phyloP scores from a whole-genome alignment of 805 yeast species.

The Schwanniomyces vanrijiae region DNA sequence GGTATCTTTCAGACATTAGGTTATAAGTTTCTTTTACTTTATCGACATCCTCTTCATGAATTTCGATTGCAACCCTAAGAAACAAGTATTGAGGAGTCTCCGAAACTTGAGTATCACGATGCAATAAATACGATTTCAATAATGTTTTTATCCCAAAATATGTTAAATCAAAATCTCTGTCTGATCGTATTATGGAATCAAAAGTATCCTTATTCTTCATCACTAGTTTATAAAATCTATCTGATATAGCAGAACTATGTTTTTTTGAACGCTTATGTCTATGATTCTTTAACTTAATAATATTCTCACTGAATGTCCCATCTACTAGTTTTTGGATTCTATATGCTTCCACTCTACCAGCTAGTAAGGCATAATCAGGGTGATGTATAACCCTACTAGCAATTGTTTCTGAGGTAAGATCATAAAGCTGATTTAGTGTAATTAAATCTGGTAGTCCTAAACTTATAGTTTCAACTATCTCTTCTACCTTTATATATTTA shows the following conservation, averaged over 20 bases:
- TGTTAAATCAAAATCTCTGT: conserved; percentile 75
- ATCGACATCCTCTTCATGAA: conserved; percentile 69
- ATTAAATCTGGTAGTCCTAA: conserved; percentile 19
- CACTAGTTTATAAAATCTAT: conserved; percentile 64
- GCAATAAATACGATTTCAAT: conserved; percentile 79
- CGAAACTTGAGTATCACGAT: conserved; percentile 53
- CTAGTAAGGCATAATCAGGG: conserved; percentile 35
- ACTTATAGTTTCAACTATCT: conserved; percentile 14
- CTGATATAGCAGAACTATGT: conserved; percentile 62
- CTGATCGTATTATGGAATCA: conserved; percentile 70
- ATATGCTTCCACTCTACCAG: conserved; percentile 37
- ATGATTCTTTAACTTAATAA: conserved; percentile 15
- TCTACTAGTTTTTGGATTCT: conserved; percentile 21
- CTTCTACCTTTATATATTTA: conserved; percentile 12
- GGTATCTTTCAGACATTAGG: conserved; percentile 81
- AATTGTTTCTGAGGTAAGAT: conserved; percentile 30
- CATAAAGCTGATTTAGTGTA: conserved; percentile 20
- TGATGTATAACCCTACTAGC: conserved; percentile 34
- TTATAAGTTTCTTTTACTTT: conserved; percentile 79
- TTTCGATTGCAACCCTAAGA: conserved; percentile 90
- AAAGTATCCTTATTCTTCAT: conserved; percentile 62
- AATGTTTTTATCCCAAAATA: conserved; percentile 93
- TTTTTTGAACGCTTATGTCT: conserved; percentile 6
- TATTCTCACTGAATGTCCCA: conserved; percentile 24
- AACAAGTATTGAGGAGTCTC: conserved; percentile 92